A percentile compares a stretch with the other conserved stretches of the same genome.
phyloP scores from a whole-genome alignment of 2,329 filamentous ascomycete genomes.

The Colletotrichum graminicola region DNA sequence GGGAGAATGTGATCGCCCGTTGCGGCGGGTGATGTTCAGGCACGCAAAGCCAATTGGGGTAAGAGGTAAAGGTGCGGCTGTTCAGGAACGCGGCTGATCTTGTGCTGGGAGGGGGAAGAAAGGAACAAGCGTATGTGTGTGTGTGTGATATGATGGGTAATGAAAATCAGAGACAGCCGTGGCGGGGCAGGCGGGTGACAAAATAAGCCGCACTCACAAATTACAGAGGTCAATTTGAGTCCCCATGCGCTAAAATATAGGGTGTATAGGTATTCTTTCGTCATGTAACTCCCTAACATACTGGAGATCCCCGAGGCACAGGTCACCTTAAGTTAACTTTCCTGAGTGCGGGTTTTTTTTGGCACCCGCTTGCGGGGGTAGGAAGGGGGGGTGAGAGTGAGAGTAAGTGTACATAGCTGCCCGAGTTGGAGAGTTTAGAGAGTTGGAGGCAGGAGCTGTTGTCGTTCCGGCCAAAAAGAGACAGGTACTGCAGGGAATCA shows the following conservation, averaged over 20 bases:
- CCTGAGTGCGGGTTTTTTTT: too few relatives aligned
- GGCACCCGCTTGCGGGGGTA: too few relatives aligned
- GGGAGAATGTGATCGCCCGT: background rate
- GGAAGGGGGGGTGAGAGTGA: background rate
- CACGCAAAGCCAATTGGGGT: constrained; percentile 35
- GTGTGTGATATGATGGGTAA: background rate
- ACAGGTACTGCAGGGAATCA: background rate
- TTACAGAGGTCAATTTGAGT: too few relatives aligned
- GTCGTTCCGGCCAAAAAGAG: constrained; percentile 14
- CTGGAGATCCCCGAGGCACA: too few relatives aligned
- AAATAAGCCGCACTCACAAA: too few relatives aligned
- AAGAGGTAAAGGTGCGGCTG: background rate
- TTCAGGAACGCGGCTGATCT: constrained; percentile 20
- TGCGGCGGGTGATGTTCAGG: constrained; percentile 28
- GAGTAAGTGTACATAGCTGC: background rate
- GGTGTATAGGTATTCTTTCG: too few relatives aligned
- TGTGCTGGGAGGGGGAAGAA: background rate
- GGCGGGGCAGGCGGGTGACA: too few relatives aligned
- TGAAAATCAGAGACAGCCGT: background rate
- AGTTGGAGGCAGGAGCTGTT: background rate
- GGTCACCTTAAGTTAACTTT: too few relatives aligned
- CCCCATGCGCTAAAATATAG: too few relatives aligned
- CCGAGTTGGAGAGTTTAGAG: background rate
- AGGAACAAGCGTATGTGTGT: background rate
- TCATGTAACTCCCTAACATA: too few relatives aligned